Evolutionary conservation across 2,329 filamentous ascomycete species (phyloP).

Genomic region (Pseudogymnoascus sp.): DNA sequence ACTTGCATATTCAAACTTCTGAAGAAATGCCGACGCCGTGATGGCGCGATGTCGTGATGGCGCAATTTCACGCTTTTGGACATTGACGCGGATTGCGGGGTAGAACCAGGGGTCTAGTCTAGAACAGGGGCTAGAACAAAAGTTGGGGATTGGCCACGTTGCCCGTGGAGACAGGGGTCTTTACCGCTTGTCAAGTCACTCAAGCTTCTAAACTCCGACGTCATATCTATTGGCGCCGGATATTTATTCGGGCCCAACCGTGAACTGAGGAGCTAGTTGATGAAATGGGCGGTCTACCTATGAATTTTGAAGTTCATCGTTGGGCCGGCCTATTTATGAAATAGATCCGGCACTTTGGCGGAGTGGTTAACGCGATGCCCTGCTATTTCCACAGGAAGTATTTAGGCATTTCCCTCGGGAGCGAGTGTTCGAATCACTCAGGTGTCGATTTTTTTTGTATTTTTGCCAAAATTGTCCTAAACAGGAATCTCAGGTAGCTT

Average conservation of each 20-base stretch:
- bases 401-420: slow-evolving; percentile 8
- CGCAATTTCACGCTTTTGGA: not conserved
- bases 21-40: not conserved
- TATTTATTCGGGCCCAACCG: too few relatives aligned
- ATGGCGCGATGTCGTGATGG: not conserved
- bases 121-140: not conserved
- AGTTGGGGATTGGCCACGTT: not conserved
- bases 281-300: too few relatives aligned
- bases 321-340: too few relatives aligned
- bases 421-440: slow-evolving; percentile 10
- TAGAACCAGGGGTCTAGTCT: not conserved
- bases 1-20: not conserved
- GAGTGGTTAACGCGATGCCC: slow-evolving; percentile 11
- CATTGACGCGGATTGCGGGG: not conserved
- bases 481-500: too few relatives aligned
- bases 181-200: not conserved
- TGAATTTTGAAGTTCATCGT: too few relatives aligned
- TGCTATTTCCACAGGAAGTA: not conserved
- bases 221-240: not conserved
- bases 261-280: too few relatives aligned
- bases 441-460: slow-evolving; percentile 5
- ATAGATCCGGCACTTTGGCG: slow-evolving; percentile 3
- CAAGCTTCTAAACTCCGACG: not conserved
- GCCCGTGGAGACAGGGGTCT: not conserved
- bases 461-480: not conserved